These are phyloP conservation scores for Litsea cubeba DNA, from an alignment of 164 flowering plant genomes.

Conservation along the genomic window DNA sequence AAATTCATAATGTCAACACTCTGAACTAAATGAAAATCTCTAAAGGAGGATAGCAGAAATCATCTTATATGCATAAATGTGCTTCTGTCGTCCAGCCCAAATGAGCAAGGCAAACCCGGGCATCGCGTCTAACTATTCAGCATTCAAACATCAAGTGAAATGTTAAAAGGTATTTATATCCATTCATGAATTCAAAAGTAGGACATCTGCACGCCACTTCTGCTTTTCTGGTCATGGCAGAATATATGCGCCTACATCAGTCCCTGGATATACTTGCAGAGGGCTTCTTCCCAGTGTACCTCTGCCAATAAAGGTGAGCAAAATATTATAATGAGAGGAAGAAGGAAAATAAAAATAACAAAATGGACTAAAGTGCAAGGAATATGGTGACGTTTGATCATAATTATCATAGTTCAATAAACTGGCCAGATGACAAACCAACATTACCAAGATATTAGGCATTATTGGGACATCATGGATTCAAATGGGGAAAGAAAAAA, in stretches of 20 bases:
- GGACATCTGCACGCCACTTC: neutral
- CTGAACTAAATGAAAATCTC: neutral
- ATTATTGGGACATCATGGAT: too few relatives aligned
- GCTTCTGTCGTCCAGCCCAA: neutral
- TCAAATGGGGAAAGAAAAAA: neutral
- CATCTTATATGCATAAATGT: neutral
- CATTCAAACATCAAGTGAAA: neutral
- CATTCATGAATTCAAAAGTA: conserved; percentile 12
- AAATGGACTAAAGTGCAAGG: neutral
- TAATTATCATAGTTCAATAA: neutral
- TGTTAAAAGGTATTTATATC: conserved; percentile 5
- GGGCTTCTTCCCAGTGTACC: conserved; percentile 41
- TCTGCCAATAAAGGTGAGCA: conserved; percentile 26
- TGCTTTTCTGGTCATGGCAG: neutral
- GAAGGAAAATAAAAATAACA: neutral
- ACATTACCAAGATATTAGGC: too few relatives aligned
- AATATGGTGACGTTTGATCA: neutral
- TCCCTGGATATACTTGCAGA: conserved; percentile 31
- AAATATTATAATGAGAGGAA: neutral
- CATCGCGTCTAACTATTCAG: neutral
- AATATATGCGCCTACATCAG: conserved; percentile 16
- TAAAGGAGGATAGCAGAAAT: too few relatives aligned
- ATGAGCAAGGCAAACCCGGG: neutral
- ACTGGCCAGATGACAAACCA: neutral
- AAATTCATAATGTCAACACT: neutral